A percentile compares a stretch with the other conserved stretches of the same genome.
phyloP scores from a whole-genome alignment of 345 rosid genomes.

The Eucalyptus erythrocorys region DNA sequence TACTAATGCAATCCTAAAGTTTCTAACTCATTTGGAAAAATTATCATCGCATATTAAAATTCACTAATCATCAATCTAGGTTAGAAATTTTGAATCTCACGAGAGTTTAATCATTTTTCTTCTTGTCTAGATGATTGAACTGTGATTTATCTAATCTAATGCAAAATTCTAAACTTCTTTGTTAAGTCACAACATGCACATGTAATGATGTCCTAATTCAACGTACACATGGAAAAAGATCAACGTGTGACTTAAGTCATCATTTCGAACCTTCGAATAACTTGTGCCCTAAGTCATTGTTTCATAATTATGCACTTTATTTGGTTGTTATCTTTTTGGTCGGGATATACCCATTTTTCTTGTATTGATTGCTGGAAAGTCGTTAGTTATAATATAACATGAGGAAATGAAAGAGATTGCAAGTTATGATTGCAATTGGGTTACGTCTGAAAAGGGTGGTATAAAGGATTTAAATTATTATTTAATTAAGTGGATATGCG shows the following conservation, averaged over 20 bases:
- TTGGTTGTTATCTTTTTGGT: not conserved
- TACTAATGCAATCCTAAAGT: not conserved
- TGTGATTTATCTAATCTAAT: not conserved
- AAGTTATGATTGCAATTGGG: not conserved
- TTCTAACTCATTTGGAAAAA: not conserved
- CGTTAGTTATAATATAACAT: not conserved
- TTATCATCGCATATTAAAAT: accelerated
- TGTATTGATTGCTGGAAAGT: not conserved
- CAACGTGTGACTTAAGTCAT: not conserved
- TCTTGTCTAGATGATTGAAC: accelerated
- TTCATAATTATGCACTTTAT: not conserved
- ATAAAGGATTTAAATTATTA: not conserved
- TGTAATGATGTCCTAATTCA: not conserved
- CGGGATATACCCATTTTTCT: not conserved
- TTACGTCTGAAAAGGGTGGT: not conserved
- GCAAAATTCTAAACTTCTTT: not conserved
- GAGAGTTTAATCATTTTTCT: not conserved
- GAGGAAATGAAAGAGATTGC: not conserved
- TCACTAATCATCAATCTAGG: not conserved
- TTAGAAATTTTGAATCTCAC: not conserved
- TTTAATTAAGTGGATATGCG: not conserved
- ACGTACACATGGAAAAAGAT: not conserved
- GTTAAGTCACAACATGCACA: not conserved
- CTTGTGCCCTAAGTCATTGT: not conserved
- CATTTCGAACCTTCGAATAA: not conserved